Conservation (phyloP, 352 stramenopile genomes). For the Pythium plurisporium region DNA sequence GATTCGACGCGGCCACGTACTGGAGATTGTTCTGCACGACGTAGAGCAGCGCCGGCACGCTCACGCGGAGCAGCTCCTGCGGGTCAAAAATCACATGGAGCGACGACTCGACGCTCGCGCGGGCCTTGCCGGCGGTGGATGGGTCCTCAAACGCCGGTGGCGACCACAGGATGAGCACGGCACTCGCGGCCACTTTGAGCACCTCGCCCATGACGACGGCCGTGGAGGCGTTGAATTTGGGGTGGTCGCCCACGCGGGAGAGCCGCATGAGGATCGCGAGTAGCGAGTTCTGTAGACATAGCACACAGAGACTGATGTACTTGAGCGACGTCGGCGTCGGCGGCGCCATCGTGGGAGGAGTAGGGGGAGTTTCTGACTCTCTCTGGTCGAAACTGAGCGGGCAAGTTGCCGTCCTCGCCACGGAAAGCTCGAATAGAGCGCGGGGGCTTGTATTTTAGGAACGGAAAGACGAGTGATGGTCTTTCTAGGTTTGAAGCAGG, state of each 20-base stretch:
- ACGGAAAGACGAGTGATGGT: too few relatives aligned
- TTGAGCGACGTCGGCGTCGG: slow-evolving; percentile 49
- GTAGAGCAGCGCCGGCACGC: slow-evolving; percentile 73
- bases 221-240: slow-evolving; percentile 71
- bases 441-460: not conserved
- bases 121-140: not conserved
- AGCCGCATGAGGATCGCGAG: slow-evolving; percentile 79
- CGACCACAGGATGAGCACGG: slow-evolving; percentile 35
- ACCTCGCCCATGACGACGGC: slow-evolving; percentile 69
- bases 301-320: slow-evolving; percentile 66
- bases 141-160: slow-evolving; percentile 17
- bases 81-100: slow-evolving; percentile 48
- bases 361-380: too few relatives aligned
- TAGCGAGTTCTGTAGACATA: slow-evolving; percentile 81
- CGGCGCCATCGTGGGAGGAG: slow-evolving; percentile 9
- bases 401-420: not conserved
- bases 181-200: slow-evolving; percentile 58
- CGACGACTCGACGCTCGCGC: slow-evolving; percentile 11
- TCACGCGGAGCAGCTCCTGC: slow-evolving; percentile 65
- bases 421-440: not conserved
- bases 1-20: slow-evolving; percentile 75
- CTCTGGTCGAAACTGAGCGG: slow-evolving; percentile 1
- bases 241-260: slow-evolving; percentile 60
- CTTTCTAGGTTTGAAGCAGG: too few relatives aligned
- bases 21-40: slow-evolving; percentile 85